Base-by-base conservation (phyloP, 768 basidiomycete genomes). In the Obba rivulosa region DNA sequence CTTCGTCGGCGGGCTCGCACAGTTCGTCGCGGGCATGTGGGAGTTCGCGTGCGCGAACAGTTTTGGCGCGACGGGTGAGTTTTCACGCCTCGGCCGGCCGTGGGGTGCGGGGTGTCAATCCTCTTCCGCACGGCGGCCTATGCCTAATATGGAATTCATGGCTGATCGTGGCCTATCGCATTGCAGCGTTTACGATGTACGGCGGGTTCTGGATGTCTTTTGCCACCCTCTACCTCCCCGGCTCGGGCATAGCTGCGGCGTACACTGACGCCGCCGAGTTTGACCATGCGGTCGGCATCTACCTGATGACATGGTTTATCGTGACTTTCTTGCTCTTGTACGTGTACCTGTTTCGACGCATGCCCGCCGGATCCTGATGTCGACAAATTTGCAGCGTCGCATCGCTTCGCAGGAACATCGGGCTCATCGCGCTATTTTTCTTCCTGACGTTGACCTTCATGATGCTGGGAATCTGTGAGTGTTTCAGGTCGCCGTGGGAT, bases 171-270 rank as follows among this genome's bases (percentile, higher is more conserved):
- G 28, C 28, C 28, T 31, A 31, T 31, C 28, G 28, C 28, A 31
- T 31, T 31, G 22, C 53, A 85, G 89, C 88, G 0, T 92, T 92
- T 74, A 73, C 80, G 0, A 85, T 84, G 1, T 93, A 86, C 52
- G 91, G 91, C 20, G 86, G 82, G 2, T 93, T 92, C 74, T 93
- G 90, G 90, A 70, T 92, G 69, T 89, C 89, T 4, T 92, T 80
- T 42, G 87, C 80, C 3, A 71, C 78, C 0, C 81, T 93, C 57
- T 66, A 85, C 59, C 75, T 89, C 41, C 91, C 91, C 2, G 73
- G 76, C 22, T 77, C 76, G 3, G 88, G 88, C 13, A 74, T 92
- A 40, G 10, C 55, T 4, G 61, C 71, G 0, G 77, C 88, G 0
- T 92, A 83, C 58, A 44, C 52, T 0, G 53, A 50, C n/a, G 57